Evolutionary conservation across 306 rosid species (phyloP).

Genomic region (Dryas octopetala): DNA sequence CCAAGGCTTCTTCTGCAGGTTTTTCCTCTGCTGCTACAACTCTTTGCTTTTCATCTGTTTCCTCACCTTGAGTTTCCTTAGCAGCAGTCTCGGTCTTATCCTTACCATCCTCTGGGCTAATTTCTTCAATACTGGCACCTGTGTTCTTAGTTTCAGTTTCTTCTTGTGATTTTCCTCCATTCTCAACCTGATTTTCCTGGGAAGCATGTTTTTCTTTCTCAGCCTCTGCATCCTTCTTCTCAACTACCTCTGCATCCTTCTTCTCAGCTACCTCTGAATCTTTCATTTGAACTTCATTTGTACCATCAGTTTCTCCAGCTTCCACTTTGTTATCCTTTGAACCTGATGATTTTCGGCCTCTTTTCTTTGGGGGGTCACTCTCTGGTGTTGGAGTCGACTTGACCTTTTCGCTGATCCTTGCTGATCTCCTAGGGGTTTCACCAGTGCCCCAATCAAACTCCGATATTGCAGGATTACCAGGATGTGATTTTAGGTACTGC

Average conservation of each 20-base stretch:
- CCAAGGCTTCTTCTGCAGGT: slow-evolving; percentile 27
- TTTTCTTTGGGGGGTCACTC: slow-evolving; percentile 63
- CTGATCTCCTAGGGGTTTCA: slow-evolving; percentile 87
- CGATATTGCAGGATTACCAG: slow-evolving; percentile 63
- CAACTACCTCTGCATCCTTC: slow-evolving; percentile 27
- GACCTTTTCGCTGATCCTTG: slow-evolving; percentile 80
- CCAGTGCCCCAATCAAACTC: slow-evolving; percentile 95
- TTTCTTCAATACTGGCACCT: slow-evolving; percentile 15
- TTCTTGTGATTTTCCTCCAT: slow-evolving; percentile 34
- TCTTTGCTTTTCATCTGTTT: slow-evolving; percentile 26
- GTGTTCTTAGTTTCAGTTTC: slow-evolving; percentile 22
- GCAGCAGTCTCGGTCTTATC: slow-evolving; percentile 11
- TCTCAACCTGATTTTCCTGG: slow-evolving; percentile 28
- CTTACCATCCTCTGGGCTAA: slow-evolving; percentile 9
- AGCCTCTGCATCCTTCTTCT: slow-evolving; percentile 4
- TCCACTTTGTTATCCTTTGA: slow-evolving; percentile 57
- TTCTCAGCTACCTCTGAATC: slow-evolving; percentile 32
- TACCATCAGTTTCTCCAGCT: slow-evolving; percentile 35
- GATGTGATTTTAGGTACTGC: slow-evolving; percentile 79
- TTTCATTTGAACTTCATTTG: slow-evolving; percentile 35
- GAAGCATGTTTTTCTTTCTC: slow-evolving; percentile 21
- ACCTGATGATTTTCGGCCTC: slow-evolving; percentile 62
- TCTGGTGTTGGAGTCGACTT: slow-evolving; percentile 59
- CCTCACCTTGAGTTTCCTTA: slow-evolving; percentile 40
- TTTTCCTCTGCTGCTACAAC: slow-evolving; percentile 35